A percentile compares a stretch with the other conserved stretches of the same genome.
Evolutionary conservation across 192 early-diverging fungal species (phyloP).

Genomic region (Helicostylum pulchrum): DNA sequence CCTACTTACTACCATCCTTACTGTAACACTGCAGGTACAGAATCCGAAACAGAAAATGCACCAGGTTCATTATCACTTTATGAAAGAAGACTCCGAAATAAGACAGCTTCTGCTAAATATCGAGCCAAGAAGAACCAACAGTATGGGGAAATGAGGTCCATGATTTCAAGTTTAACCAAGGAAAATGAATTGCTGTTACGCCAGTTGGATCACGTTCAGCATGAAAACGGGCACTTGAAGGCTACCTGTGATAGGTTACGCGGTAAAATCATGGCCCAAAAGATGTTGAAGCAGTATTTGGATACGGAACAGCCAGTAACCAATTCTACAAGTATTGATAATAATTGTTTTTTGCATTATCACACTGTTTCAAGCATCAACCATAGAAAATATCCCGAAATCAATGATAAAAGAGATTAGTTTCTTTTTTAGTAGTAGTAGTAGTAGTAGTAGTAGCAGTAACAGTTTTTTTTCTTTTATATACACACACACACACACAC

Average conservation of each 20-base stretch:
- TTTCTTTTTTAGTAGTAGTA: too few species aligned
- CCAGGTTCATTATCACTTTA: slow-evolving; percentile 39
- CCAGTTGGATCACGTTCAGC: slow-evolving; percentile 42
- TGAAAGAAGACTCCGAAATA: slow-evolving; percentile 53
- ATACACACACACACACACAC: too few species aligned
- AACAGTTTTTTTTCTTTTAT: too few species aligned
- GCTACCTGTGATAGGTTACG: slow-evolving; percentile 43
- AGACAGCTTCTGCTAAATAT: slow-evolving; percentile 57
- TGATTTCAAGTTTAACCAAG: slow-evolving; percentile 38
- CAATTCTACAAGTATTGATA: too few species aligned
- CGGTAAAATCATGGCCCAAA: slow-evolving; percentile 48
- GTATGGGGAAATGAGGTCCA: slow-evolving; percentile 48
- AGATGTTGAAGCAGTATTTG: slow-evolving; percentile 46
- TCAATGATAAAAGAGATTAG: too few species aligned
- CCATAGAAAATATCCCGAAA: too few species aligned
- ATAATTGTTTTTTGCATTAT: too few species aligned
- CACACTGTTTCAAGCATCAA: too few species aligned
- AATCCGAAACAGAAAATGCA: too few species aligned
- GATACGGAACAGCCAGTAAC: neutral
- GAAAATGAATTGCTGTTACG: slow-evolving; percentile 44
- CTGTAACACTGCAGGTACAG: too few species aligned
- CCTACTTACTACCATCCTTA: too few species aligned
- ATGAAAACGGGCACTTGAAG: slow-evolving; percentile 45
- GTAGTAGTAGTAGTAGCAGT: too few species aligned
- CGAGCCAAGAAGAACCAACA: slow-evolving; percentile 57